Conservation (phyloP, 148 eudicot genomes). For the Cornus florida region DNA sequence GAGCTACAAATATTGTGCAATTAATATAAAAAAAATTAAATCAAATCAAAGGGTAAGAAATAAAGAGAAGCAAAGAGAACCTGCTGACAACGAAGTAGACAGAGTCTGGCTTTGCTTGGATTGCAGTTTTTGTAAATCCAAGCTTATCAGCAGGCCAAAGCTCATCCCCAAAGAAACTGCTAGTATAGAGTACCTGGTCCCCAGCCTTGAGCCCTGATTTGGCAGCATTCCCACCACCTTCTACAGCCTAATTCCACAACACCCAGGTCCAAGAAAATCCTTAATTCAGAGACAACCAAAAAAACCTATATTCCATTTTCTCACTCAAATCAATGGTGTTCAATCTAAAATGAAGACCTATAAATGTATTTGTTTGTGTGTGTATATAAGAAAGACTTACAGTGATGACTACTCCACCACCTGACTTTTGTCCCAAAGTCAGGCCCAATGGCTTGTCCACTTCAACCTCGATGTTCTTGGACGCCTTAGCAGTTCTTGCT, state of each 20-base stretch:
- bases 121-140: slow-evolving; percentile 94
- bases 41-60: neutral
- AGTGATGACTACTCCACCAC: slow-evolving; percentile 88
- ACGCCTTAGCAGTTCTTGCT: slow-evolving; percentile 72
- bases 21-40: too few species aligned
- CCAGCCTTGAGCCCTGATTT: slow-evolving; percentile 83
- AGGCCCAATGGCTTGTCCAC: slow-evolving; percentile 84
- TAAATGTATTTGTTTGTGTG: neutral
- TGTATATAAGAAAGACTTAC: slow-evolving; percentile 28
- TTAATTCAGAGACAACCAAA: neutral
- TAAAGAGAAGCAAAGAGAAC: slow-evolving; percentile 18
- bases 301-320: neutral
- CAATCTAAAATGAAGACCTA: neutral
- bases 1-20: neutral
- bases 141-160: slow-evolving; percentile 91
- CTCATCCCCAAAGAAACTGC: slow-evolving; percentile 99
- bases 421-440: slow-evolving; percentile 68
- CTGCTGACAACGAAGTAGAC: slow-evolving; percentile 94
- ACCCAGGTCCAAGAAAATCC: neutral
- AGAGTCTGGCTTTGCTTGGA: slow-evolving; percentile 93
- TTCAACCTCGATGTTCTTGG: slow-evolving; percentile 84
- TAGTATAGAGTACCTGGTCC: slow-evolving; percentile 92
- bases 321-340: neutral
- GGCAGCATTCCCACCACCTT: slow-evolving; percentile 96
- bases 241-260: slow-evolving; percentile 56